Evolutionary conservation across 2,329 filamentous ascomycete genomes (phyloP), one percentile per base, ranked within the genome.

Genomic region (Coniochaeta pulveracea): DNA sequence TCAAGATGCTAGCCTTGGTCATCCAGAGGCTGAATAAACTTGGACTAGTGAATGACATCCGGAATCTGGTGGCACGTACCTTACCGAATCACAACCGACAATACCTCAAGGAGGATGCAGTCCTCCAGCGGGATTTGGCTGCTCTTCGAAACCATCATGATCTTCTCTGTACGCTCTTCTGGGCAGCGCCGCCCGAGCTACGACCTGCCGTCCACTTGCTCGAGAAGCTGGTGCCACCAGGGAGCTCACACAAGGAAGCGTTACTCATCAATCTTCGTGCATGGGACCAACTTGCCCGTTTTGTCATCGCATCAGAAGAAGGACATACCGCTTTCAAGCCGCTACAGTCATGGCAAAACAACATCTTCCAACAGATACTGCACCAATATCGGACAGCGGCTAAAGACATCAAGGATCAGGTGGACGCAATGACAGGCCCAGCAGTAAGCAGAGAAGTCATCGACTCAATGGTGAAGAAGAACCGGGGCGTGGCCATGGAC

Each of bases 121-220:
- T 80, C 9, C 63, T 69, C 36, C 61, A 76, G 42, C 64, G 66
- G 23, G 76, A 82, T 31, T 58, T 81, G 28, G 72, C 73, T 4
- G 73, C 75, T 5, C 54, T 82, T 26, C 61, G 76, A 37, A 82
- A 82, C 39, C 77, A 82, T 38, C 76, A 81, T 37, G 76, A 82
- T 48, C 64, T 82, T 26, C 58, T 82, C 4, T 75, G 70, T 41
- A 77, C 74, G 1, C 57, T 82, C 4, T 81, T 72, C 47, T 82
- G 75, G 74, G 71, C 69, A 5, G 63, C 71, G 2, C 75, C 76
- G 7, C 47, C 60, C 2, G 63, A 67, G 3, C 45, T 72, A 31
- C 64, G 75, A 6, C 73, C 71, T 4, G 58, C 58, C 5, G 52
- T 69, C 2, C 60, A 64, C 35, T 56, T 72, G 14, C 64, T 81